Conservation (phyloP, 805 yeast species). For the Lipomyces yamanashiensis region DNA sequence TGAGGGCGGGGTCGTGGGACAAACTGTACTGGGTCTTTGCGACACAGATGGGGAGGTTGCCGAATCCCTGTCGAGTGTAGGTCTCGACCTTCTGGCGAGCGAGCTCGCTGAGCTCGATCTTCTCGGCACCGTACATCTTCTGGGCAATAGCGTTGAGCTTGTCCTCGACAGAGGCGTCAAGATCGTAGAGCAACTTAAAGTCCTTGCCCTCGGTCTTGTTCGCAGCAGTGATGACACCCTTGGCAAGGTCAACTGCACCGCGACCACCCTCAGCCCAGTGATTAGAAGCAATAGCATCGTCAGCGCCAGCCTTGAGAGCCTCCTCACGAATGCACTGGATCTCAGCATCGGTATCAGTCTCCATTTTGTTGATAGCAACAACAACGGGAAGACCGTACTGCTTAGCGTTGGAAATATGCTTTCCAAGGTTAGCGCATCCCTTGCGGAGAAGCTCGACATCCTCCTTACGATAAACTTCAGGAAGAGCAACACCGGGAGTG, state of each 20-base stretch:
- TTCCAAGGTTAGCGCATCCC: conserved; percentile 87
- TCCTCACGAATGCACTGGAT: conserved; percentile 77
- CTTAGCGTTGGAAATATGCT: conserved; percentile 85
- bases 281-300: conserved; percentile 84
- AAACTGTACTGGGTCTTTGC: conserved; percentile 97
- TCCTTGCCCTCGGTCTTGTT: conserved; percentile 50
- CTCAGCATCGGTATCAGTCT: conserved; percentile 80
- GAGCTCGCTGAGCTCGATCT: conserved; percentile 77
- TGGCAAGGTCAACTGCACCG: conserved; percentile 85
- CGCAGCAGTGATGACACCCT: conserved; percentile 75
- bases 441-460: conserved; percentile 73
- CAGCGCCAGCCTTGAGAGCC: conserved; percentile 89
- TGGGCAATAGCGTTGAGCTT: conserved; percentile 79
- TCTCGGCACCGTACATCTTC: conserved; percentile 91
- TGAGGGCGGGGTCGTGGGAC: conserved; percentile 89
- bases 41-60: conserved; percentile 89
- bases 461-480: conserved; percentile 78
- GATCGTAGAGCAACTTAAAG: conserved; percentile 70
- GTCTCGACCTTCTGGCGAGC: conserved; percentile 81
- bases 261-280: conserved; percentile 97
- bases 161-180: conserved; percentile 70
- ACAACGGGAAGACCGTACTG: conserved; percentile 89
- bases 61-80: conserved; percentile 86
- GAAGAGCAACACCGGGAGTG: conserved; percentile 87
- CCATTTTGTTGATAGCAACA: conserved; percentile 90